Percentiles rank a stretch among this genome's conserved stretches.
Conservation (phyloP, 169 alveolate genomes). For the Plasmodium inui region DNA sequence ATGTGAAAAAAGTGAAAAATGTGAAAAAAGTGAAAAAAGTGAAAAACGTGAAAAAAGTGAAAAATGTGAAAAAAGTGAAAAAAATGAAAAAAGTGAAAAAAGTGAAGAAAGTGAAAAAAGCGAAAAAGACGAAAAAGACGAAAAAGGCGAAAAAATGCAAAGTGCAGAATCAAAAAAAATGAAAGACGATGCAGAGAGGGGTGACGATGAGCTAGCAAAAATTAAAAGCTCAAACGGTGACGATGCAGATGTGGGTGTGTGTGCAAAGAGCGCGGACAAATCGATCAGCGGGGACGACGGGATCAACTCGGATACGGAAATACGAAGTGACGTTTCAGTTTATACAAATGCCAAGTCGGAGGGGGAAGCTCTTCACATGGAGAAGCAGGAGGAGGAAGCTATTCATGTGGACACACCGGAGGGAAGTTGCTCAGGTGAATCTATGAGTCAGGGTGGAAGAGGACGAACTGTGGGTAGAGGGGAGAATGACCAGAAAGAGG, state of each 20-base stretch:
- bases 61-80: background rate
- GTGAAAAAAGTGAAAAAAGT: background rate
- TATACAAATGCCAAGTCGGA: background rate
- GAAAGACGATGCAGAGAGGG: background rate
- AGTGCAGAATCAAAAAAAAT: background rate
- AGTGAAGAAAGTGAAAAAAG: background rate
- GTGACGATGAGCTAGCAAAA: background rate
- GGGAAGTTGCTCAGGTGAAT: background rate
- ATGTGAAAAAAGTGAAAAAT: background rate
- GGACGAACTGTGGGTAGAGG: background rate
- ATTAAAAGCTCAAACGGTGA: background rate
- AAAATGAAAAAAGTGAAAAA: background rate
- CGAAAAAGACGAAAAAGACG: background rate
- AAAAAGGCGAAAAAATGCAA: background rate
- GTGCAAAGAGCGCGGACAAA: background rate
- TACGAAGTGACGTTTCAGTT: background rate
- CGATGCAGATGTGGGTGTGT: slow-evolving; percentile 6
- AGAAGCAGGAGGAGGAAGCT: background rate
- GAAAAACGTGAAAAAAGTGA: background rate
- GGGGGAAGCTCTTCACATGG: background rate
- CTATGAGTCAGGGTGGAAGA: background rate
- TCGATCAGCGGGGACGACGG: background rate
- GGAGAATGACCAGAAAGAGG: background rate
- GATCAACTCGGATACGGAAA: background rate
- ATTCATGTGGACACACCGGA: background rate